phyloP scores from a whole-genome alignment of 805 yeast species.

The Dipodascopsis tothii region DNA sequence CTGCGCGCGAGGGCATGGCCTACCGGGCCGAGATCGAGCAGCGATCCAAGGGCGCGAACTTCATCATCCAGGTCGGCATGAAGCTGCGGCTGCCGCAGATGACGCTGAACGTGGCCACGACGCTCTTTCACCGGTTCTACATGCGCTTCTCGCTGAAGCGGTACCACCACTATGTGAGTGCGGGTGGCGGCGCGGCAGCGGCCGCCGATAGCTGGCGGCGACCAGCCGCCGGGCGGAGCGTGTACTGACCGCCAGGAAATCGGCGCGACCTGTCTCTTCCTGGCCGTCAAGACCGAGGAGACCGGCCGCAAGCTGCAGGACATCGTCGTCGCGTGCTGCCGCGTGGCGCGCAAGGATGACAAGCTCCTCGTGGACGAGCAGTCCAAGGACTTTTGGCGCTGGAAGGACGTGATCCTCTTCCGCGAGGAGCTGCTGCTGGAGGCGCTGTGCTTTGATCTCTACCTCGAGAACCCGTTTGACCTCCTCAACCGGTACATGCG shows the following conservation, averaged over 20 bases:
- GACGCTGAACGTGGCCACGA: slow-evolving; percentile 43
- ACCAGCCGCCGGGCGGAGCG: neutral
- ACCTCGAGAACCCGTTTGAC: slow-evolving; percentile 28
- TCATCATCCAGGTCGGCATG: slow-evolving; percentile 40
- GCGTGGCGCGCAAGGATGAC: slow-evolving; percentile 40
- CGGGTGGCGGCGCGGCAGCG: neutral
- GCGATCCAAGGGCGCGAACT: slow-evolving; percentile 44
- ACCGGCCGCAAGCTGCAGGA: slow-evolving; percentile 43
- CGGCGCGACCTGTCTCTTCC: slow-evolving; percentile 44
- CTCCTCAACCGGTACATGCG: slow-evolving; percentile 16
- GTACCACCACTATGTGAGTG: slow-evolving; percentile 37
- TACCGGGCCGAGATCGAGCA: slow-evolving; percentile 36
- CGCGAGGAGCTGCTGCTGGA: slow-evolving; percentile 42
- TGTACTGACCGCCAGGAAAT: slow-evolving; percentile 32
- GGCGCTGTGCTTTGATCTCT: slow-evolving; percentile 44
- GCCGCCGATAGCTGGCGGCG: neutral
- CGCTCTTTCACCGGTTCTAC: slow-evolving; percentile 46
- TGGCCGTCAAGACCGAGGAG: slow-evolving; percentile 51
- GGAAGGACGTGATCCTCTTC: slow-evolving; percentile 42
- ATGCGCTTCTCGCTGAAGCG: slow-evolving; percentile 39
- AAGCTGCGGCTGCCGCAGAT: slow-evolving; percentile 42
- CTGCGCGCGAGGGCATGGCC: slow-evolving; percentile 32
- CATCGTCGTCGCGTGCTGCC: slow-evolving; percentile 44
- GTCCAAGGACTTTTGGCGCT: slow-evolving; percentile 44
- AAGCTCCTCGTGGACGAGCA: slow-evolving; percentile 38